A percentile compares a stretch with the other conserved stretches of the same genome.
These are phyloP conservation scores for Keithomyces neogunnii DNA, from an alignment of 2,329 filamentous ascomycete genomes.

Conservation along the genomic window DNA sequence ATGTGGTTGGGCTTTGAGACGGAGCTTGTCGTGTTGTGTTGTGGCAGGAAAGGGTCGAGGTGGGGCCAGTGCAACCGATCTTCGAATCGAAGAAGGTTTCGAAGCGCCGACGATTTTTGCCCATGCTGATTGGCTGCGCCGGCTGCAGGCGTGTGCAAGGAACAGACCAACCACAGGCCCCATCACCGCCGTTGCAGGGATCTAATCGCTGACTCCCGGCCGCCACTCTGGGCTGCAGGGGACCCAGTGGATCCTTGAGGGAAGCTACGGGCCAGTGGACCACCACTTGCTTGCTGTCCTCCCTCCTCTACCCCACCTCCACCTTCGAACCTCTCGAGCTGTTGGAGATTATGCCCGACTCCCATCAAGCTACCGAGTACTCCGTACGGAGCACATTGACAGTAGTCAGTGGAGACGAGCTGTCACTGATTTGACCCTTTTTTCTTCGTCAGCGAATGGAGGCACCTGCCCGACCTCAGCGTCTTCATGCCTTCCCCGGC, in stretches of 20 bases:
- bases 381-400: too few species aligned
- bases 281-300: not conserved
- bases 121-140: slow-evolving; percentile 26
- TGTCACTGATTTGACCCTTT: too few species aligned
- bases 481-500: not conserved
- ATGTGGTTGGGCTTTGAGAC: slow-evolving; percentile 21
- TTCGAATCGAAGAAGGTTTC: slow-evolving; percentile 23
- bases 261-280: not conserved
- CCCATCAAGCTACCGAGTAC: too few species aligned
- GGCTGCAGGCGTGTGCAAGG: slow-evolving; percentile 17
- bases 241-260: not conserved
- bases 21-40: not conserved
- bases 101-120: slow-evolving; percentile 25
- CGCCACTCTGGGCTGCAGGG: slow-evolving; percentile 4
- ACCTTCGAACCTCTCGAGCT: not conserved
- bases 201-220: slow-evolving; percentile 22
- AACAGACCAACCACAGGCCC: slow-evolving; percentile 22
- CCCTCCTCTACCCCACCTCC: not conserved
- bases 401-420: too few species aligned
- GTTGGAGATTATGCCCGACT: not conserved
- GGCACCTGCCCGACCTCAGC: not conserved
- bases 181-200: slow-evolving; percentile 26
- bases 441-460: not conserved
- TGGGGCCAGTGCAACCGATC: slow-evolving; percentile 15
- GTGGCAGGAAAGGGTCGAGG: slow-evolving; percentile 19